phyloP scores from a whole-genome alignment of 192 early-diverging fungal species.

The Fimicolochytrium jonesii region DNA sequence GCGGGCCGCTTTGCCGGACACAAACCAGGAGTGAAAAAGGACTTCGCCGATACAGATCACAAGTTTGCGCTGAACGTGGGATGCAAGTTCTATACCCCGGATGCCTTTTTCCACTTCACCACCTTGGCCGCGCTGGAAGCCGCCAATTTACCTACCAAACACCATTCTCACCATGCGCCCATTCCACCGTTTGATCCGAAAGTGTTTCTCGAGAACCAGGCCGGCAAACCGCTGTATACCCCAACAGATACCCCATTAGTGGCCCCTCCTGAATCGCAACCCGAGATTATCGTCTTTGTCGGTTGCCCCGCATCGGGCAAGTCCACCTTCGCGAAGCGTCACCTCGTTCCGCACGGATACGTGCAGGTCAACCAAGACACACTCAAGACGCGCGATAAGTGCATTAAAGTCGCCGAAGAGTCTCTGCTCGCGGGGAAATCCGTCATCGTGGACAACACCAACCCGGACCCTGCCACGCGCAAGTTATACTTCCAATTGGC shows the following conservation, averaged over 20 bases:
- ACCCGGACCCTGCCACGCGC: conserved; percentile 60
- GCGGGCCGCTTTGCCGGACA: conserved; percentile 67
- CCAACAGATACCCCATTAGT: neutral
- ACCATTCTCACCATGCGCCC: conserved; percentile 7
- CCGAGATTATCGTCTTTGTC: conserved; percentile 70
- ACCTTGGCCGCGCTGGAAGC: neutral
- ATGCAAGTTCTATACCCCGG: conserved; percentile 77
- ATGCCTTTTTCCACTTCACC: conserved; percentile 58
- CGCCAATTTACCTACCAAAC: neutral
- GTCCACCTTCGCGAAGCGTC: conserved; percentile 61
- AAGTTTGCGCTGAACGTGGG: conserved; percentile 77
- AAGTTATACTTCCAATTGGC: conserved; percentile 63
- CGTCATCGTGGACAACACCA: conserved; percentile 87
- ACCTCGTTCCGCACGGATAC: conserved; percentile 62
- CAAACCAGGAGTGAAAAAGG: conserved; percentile 55
- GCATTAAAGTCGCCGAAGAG: conserved; percentile 50
- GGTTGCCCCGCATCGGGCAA: conserved; percentile 86
- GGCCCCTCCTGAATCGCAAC: neutral
- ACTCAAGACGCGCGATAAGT: conserved; percentile 73
- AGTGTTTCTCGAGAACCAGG: neutral
- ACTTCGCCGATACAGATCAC: conserved; percentile 80
- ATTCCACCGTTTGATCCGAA: conserved; percentile 18
- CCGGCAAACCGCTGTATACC: neutral
- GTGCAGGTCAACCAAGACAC: conserved; percentile 80
- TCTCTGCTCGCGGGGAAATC: conserved; percentile 48